These are phyloP conservation scores for Lachnellula willkommii DNA, from an alignment of 2,329 filamentous ascomycete genomes.

Conservation along the genomic window DNA sequence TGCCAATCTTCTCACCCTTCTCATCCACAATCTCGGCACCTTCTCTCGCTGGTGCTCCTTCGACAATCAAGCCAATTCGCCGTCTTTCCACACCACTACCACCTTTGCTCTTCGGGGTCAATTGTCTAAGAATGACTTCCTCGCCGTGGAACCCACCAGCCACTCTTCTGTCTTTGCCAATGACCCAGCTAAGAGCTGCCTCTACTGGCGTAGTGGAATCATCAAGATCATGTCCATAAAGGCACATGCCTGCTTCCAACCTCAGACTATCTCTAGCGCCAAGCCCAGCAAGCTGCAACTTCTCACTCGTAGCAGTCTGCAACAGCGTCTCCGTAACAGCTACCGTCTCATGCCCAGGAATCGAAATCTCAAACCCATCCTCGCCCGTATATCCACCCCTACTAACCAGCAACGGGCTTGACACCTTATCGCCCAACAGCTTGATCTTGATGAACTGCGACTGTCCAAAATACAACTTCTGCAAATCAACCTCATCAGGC, in stretches of 20 bases:
- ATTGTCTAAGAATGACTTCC: slow-evolving; percentile 69
- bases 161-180: slow-evolving; percentile 68
- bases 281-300: slow-evolving; percentile 75
- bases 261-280: slow-evolving; percentile 88
- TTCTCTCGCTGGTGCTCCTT: slow-evolving; percentile 85
- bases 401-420: slow-evolving; percentile 63
- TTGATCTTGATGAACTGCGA: slow-evolving; percentile 61
- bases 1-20: slow-evolving; percentile 64
- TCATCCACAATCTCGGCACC: slow-evolving; percentile 69
- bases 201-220: slow-evolving; percentile 68
- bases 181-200: slow-evolving; percentile 69
- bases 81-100: slow-evolving; percentile 64
- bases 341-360: slow-evolving; percentile 61
- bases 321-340: slow-evolving; percentile 57
- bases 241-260: slow-evolving; percentile 95
- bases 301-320: slow-evolving; percentile 49
- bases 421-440: slow-evolving; percentile 47
- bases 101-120: slow-evolving; percentile 68
- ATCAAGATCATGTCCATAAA: slow-evolving; percentile 98
- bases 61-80: slow-evolving; percentile 74
- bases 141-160: slow-evolving; percentile 78
- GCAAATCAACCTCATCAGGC: slow-evolving; percentile 47
- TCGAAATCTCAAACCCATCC: slow-evolving; percentile 95
- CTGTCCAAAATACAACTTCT: slow-evolving; percentile 75
- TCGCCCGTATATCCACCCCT: slow-evolving; percentile 95